Conservation (phyloP, 2,329 filamentous ascomycete genomes). For the Coniochaeta sp. region DNA sequence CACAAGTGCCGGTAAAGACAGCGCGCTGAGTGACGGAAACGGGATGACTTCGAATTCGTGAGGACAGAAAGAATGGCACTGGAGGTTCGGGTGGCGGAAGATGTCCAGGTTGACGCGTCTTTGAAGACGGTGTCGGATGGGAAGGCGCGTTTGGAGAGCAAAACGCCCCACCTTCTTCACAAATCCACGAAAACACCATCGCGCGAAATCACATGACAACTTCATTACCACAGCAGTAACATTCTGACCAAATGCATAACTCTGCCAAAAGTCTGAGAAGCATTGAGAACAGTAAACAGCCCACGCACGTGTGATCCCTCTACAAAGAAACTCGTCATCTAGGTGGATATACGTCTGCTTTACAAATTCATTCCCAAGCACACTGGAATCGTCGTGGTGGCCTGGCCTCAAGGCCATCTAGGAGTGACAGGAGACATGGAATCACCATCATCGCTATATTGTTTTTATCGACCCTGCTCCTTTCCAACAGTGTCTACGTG, state of each 20-base stretch:
- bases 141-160: background rate
- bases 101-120: constrained; percentile 1
- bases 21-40: background rate
- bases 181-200: background rate
- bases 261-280: too few relatives aligned
- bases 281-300: too few relatives aligned
- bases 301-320: too few relatives aligned
- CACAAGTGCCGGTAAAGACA: background rate
- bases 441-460: too few relatives aligned
- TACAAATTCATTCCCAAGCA: background rate
- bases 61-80: background rate
- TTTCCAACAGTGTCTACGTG: too few relatives aligned
- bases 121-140: background rate
- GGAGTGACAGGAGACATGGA: too few relatives aligned
- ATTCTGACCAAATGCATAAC: too few relatives aligned
- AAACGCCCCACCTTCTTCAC: background rate
- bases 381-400: background rate
- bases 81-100: background rate
- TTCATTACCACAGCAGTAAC: too few relatives aligned
- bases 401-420: too few relatives aligned
- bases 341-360: too few relatives aligned
- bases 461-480: too few relatives aligned
- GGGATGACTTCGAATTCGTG: background rate
- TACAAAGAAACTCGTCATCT: too few relatives aligned
- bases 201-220: background rate